These are phyloP conservation scores for Huiozyma naganishii DNA, from an alignment of 805 yeast species.

Conservation along the genomic window DNA sequence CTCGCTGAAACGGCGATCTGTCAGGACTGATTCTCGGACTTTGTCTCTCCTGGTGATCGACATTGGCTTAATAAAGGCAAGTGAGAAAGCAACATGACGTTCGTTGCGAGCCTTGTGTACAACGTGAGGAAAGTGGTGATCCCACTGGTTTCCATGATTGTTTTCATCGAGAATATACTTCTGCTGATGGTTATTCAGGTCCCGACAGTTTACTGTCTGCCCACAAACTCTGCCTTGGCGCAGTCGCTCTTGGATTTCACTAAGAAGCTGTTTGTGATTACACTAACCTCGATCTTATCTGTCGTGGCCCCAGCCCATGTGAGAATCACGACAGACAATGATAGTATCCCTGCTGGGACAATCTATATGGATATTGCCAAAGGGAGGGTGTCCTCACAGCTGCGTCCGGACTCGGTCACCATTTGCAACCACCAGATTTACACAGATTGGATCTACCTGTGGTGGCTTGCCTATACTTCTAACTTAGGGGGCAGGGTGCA, in stretches of 20 bases:
- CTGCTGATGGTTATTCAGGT: conserved; percentile 40
- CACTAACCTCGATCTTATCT: conserved; percentile 41
- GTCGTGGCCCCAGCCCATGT: conserved; percentile 44
- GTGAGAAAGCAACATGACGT: too few relatives aligned
- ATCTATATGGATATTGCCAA: conserved; percentile 20
- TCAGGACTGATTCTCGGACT: too few relatives aligned
- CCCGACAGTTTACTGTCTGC: conserved; percentile 21
- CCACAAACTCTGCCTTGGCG: conserved; percentile 24
- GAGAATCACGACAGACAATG: conserved; percentile 38
- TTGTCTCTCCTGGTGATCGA: too few relatives aligned
- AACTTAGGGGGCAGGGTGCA: conserved; percentile 52
- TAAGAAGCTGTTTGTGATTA: conserved; percentile 45
- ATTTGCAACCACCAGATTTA: conserved; percentile 92
- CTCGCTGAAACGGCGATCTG: too few relatives aligned
- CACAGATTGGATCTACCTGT: conserved; percentile 83
- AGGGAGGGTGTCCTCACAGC: conserved; percentile 16
- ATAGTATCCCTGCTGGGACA: conserved; percentile 27
- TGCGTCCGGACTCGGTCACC: conserved; percentile 46
- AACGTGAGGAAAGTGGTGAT: not conserved
- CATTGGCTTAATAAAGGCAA: too few relatives aligned
- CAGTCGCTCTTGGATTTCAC: conserved; percentile 41
- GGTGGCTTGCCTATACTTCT: conserved; percentile 76
- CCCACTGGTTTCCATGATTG: conserved; percentile 12
- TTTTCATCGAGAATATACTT: conserved; percentile 30
- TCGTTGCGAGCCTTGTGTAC: not conserved